Conservation (phyloP, 192 early-diverging fungal species). For the Podila epicladia region DNA sequence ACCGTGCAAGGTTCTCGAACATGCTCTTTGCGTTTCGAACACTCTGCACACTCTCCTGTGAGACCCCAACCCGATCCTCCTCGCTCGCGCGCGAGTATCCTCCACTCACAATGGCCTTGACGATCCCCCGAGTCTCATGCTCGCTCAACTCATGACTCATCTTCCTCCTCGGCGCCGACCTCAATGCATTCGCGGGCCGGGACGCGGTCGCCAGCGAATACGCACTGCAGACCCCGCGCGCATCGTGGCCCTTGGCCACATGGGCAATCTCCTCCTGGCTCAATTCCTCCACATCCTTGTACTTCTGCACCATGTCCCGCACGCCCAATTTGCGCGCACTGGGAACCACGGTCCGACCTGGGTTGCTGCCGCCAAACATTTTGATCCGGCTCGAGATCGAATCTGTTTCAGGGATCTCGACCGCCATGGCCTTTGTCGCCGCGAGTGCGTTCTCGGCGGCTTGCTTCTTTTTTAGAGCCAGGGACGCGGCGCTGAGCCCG, state of each 20-base stretch:
- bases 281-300: constrained; percentile 28
- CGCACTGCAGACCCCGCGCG: constrained; percentile 26
- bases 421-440: constrained; percentile 19
- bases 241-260: constrained; percentile 29
- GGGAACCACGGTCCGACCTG: background rate
- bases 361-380: constrained; percentile 32
- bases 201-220: constrained; percentile 42
- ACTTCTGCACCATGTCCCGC: constrained; percentile 34
- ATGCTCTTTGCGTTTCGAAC: constrained; percentile 39
- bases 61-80: constrained; percentile 14
- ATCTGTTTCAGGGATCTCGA: constrained; percentile 32
- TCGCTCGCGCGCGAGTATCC: background rate
- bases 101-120: background rate
- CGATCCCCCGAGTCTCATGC: constrained; percentile 12
- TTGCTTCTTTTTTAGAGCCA: constrained; percentile 48
- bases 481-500: constrained; percentile 18
- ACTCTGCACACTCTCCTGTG: constrained; percentile 38
- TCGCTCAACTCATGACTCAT: constrained; percentile 42
- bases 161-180: constrained; percentile 21
- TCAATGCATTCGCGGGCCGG: constrained; percentile 2
- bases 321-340: constrained; percentile 11
- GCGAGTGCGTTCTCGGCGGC: constrained; percentile 17
- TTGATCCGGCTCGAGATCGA: constrained; percentile 37
- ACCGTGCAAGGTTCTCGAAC: constrained; percentile 35
- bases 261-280: constrained; percentile 34